A percentile compares a stretch with the other conserved stretches of the same genome.
These are phyloP conservation scores for Periglandula ipomoeae DNA, from an alignment of 2,329 filamentous ascomycete genomes.

Conservation along the genomic window DNA sequence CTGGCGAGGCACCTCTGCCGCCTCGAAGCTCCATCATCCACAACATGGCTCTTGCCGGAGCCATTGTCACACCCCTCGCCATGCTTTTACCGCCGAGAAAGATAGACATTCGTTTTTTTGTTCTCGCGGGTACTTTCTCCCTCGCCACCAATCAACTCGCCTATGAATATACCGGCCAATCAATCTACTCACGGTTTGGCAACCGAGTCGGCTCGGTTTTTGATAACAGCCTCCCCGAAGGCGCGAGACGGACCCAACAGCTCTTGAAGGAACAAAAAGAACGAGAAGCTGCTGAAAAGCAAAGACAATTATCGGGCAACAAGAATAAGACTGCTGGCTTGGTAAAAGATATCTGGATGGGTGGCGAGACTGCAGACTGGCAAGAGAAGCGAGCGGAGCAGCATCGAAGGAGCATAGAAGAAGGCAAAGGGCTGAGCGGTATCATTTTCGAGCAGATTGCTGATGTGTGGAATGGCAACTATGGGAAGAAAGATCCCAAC, in stretches of 20 bases:
- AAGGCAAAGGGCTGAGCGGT: constrained; percentile 46
- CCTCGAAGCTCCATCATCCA: constrained; percentile 31
- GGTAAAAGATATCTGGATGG: constrained; percentile 48
- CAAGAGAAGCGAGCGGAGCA: constrained; percentile 40
- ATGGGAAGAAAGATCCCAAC: constrained; percentile 19
- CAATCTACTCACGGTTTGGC: constrained; percentile 38
- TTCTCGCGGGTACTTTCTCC: constrained; percentile 41
- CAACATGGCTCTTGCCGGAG: constrained; percentile 38
- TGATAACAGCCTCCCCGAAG: constrained; percentile 47
- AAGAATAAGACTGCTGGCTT: constrained; percentile 22
- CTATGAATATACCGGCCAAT: constrained; percentile 47
- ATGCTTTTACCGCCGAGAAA: constrained; percentile 44
- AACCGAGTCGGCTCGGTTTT: constrained; percentile 35
- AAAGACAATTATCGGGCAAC: constrained; percentile 18
- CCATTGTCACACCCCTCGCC: constrained; percentile 36
- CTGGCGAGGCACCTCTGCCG: constrained; percentile 18
- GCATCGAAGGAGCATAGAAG: constrained; percentile 43
- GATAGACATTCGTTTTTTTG: constrained; percentile 39
- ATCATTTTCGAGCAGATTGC: constrained; percentile 47
- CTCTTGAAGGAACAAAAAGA: constrained; percentile 37
- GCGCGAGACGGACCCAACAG: constrained; percentile 37
- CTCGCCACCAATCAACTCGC: constrained; percentile 46
- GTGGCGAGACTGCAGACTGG: constrained; percentile 46
- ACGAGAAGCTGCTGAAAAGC: constrained; percentile 23
- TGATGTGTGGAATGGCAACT: constrained; percentile 40